Evolutionary conservation across 169 alveolate genomes (phyloP), one percentile per base, ranked within the genome.

Genomic region (Eimeria tenella): DNA sequence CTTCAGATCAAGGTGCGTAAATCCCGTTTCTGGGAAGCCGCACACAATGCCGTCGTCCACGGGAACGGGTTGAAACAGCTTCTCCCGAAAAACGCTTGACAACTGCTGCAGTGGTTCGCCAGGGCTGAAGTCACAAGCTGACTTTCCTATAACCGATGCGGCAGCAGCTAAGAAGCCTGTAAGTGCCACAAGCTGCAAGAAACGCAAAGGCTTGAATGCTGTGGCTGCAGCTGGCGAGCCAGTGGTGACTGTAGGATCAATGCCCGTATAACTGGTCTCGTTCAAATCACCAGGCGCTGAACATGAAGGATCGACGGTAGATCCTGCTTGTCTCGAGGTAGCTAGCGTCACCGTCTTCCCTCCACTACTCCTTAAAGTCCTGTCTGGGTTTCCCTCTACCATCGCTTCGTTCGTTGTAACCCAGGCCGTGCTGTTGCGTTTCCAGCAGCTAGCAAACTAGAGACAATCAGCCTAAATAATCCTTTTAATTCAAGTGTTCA

Each of bases 71-170:
- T 15, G 79, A 42, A 68, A 49, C 23, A 83, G 79, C 56, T 53
- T 42, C 56, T 42, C 60, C 58, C 21, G 50, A 8, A 83, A 8
- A 60, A 10, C 10, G 50, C 23, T 25, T 6, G 91, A 83, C 17
- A 83, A 15, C 56, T 31, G 91, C 91, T 23, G 91, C 4, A 83
- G 63, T 52, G 77, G 91, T 4, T 53, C 91, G 62, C 79, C 52
- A 17, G 91, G 91, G 62, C 91, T 58, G 68, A 83, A 83, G 77
- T 70, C 55, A 19, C 62, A 83, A 23, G 91, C 91, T n/a, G 58
- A 23, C 63, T 83, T 83, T 62, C 91, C 91, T 19, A 83, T 15
- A 15, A 83, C 91, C 13, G 91, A 83, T 1, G 91, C 91, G 52
- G 52, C 55, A 42, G 91, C 74, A 19, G 91, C 91, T 23, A 83